A percentile compares a stretch with the other conserved stretches of the same genome.
Conservation (phyloP, 73 alveolate species). For the Paraurostyla sp. region DNA sequence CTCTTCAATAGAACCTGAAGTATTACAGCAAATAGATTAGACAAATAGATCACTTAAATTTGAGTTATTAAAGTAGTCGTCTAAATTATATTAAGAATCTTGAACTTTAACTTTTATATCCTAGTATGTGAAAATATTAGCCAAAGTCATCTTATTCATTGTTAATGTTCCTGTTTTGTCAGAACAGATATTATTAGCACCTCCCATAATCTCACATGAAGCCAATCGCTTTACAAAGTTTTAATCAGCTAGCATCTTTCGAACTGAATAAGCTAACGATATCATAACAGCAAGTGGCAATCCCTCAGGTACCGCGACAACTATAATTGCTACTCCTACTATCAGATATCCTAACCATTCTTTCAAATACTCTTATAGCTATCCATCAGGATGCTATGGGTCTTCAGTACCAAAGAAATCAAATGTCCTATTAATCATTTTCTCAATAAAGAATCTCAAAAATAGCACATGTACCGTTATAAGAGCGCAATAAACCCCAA, state of each 20-base stretch:
- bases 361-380: background rate
- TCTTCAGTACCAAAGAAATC: background rate
- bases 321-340: background rate
- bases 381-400: background rate
- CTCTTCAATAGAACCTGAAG: constrained; percentile 46
- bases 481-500: background rate
- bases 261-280: background rate
- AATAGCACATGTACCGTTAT: background rate
- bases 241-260: background rate
- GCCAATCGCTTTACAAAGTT: background rate
- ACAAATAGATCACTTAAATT: constrained; percentile 34
- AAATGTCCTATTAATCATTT: background rate
- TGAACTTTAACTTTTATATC: background rate
- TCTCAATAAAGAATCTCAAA: background rate
- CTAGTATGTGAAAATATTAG: constrained; percentile 31
- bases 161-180: constrained; percentile 45
- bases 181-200: too few relatives aligned
- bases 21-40: constrained; percentile 56
- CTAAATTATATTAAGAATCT: background rate
- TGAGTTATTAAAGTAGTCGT: constrained; percentile 7
- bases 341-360: background rate
- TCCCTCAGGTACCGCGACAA: background rate
- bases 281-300: too few relatives aligned
- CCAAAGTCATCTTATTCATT: constrained; percentile 50
- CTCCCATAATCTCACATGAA: too few relatives aligned